These are phyloP conservation scores for Argentina anserina DNA, from an alignment of 306 rosid species.

Conservation along the genomic window DNA sequence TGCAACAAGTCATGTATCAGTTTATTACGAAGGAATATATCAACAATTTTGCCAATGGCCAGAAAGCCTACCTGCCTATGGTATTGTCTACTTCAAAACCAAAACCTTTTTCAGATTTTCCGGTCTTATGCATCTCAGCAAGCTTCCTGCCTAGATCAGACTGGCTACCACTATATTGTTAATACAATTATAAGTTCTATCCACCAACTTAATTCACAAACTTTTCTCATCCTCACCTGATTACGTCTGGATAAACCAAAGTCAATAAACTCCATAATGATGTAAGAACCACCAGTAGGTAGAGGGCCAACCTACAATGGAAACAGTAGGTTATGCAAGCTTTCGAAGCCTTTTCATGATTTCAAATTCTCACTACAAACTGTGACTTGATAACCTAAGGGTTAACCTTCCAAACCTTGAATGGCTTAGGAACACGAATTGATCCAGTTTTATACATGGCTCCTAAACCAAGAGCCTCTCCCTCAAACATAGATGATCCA, in stretches of 20 bases:
- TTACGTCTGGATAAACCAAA: conserved; percentile 70
- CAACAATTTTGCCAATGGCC: background rate
- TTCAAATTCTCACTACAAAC: background rate
- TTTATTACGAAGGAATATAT: background rate
- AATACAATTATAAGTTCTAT: conserved; percentile 14
- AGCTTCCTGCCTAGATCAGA: conserved; percentile 81
- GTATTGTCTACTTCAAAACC: conserved; percentile 87
- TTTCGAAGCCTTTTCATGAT: conserved; percentile 9
- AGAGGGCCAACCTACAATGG: conserved; percentile 75
- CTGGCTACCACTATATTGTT: conserved; percentile 40
- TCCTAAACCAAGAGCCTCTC: conserved; percentile 87
- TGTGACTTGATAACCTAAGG: conserved; percentile 5
- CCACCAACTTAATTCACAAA: conserved; percentile 3
- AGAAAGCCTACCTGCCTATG: conserved; percentile 68
- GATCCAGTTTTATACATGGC: conserved; percentile 77
- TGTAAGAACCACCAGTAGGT: conserved; percentile 85
- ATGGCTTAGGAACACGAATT: conserved; percentile 84
- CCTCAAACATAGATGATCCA: conserved; percentile 93
- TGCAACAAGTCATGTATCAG: conserved; percentile 26
- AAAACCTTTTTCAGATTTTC: conserved; percentile 73
- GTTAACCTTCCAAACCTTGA: conserved; percentile 52
- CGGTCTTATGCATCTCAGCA: conserved; percentile 91
- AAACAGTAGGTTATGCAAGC: conserved; percentile 24
- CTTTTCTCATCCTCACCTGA: conserved; percentile 58
- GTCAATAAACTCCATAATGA: conserved; percentile 86